These are phyloP conservation scores for Gaertneriomyces semiglobifer DNA, from an alignment of 192 early-diverging fungal genomes.

Conservation along the genomic window DNA sequence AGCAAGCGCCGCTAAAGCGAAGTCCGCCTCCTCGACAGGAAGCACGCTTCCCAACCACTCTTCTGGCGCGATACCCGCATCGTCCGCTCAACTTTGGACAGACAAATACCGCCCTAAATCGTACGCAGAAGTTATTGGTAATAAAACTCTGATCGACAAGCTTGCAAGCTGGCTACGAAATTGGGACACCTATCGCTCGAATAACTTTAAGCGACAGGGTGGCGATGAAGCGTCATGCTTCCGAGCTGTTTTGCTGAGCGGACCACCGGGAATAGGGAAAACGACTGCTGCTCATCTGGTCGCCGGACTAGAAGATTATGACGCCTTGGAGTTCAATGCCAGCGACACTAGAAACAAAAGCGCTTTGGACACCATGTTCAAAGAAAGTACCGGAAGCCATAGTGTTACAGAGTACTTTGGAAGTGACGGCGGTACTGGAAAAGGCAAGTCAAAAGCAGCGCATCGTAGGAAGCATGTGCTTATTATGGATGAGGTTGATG, in stretches of 20 bases:
- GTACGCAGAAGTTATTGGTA: constrained; percentile 82
- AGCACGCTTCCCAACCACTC: neutral
- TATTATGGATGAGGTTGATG: constrained; percentile 99
- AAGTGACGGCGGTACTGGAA: constrained; percentile 6
- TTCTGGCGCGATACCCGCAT: constrained; percentile 1
- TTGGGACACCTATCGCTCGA: constrained; percentile 59
- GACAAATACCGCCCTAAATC: constrained; percentile 87
- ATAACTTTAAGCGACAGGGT: constrained; percentile 50
- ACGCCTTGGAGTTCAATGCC: constrained; percentile 92
- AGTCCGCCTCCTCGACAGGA: constrained; percentile 5
- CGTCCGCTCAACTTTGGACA: constrained; percentile 69
- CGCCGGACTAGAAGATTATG: constrained; percentile 72
- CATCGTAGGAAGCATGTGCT: constrained; percentile 53
- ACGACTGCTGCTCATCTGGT: constrained; percentile 94
- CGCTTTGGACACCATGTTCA: constrained; percentile 62
- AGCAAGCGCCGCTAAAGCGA: constrained; percentile 15
- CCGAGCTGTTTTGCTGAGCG: constrained; percentile 80
- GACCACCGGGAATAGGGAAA: constrained; percentile 97
- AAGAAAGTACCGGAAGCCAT: constrained; percentile 52
- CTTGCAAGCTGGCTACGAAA: constrained; percentile 71
- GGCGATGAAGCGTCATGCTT: constrained; percentile 52
- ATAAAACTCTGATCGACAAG: constrained; percentile 66
- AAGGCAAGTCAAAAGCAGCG: neutral
- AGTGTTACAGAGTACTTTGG: constrained; percentile 55
- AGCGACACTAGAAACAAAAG: constrained; percentile 93